phyloP scores from a whole-genome alignment of 495 filamentous ascomycete genomes.

The Apiosordaria backusii region DNA sequence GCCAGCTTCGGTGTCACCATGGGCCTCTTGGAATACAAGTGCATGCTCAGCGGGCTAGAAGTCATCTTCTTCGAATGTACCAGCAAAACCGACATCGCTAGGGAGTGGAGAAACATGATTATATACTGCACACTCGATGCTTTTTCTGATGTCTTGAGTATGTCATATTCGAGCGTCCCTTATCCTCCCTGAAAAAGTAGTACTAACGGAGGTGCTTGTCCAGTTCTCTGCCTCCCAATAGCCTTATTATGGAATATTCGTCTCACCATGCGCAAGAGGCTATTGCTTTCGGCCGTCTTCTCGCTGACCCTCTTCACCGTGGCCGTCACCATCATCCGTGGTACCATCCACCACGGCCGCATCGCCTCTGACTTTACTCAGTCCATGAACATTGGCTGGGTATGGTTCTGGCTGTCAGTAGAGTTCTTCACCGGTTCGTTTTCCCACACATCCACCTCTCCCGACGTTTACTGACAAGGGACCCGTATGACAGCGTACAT shows the following conservation, averaged over 20 bases:
- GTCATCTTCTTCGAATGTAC: conserved; percentile 13
- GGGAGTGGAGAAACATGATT: too few species aligned
- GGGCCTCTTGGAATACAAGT: conserved; percentile 10
- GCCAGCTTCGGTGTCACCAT: conserved; percentile 4
- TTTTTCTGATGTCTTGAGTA: conserved; percentile 15
- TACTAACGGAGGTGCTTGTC: neutral
- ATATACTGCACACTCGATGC: too few species aligned
- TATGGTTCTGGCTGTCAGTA: conserved; percentile 20
- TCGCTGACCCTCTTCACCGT: conserved; percentile 20
- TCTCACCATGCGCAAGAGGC: conserved; percentile 15
- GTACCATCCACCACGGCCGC: conserved; percentile 14
- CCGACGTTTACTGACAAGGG: neutral
- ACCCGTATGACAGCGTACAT: conserved; percentile 8
- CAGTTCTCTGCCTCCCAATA: conserved; percentile 19
- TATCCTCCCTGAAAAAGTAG: neutral
- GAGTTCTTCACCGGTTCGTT: conserved; percentile 11
- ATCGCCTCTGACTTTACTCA: neutral
- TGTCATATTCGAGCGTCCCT: neutral
- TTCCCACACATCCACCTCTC: neutral
- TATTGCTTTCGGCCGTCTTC: conserved; percentile 17
- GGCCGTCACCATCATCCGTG: conserved; percentile 20
- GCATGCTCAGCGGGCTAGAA: conserved; percentile 9
- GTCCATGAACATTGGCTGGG: too few species aligned
- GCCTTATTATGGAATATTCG: conserved; percentile 19
- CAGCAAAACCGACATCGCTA: too few species aligned